phyloP scores from a whole-genome alignment of 1,284 basidiomycete genomes.

The Austroboletus olivaceoglutinosus region DNA sequence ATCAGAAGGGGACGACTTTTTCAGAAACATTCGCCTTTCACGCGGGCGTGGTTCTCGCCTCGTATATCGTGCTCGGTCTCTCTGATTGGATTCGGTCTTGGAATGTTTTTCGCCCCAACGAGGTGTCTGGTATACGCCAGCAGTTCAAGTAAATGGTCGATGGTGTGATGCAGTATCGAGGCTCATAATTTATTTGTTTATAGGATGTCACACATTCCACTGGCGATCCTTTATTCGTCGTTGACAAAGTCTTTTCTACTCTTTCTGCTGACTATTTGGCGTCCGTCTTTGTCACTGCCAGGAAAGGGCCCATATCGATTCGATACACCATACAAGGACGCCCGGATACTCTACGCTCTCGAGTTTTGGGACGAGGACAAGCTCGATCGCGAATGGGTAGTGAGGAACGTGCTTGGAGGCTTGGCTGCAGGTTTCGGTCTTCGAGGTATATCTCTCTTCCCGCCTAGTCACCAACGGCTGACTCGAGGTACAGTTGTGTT shows the following conservation, averaged over 20 bases:
- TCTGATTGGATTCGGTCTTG: slow-evolving; percentile 36
- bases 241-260: slow-evolving; percentile 84
- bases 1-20: background rate
- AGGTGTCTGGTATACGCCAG: slow-evolving; percentile 52
- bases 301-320: slow-evolving; percentile 25
- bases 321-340: slow-evolving; percentile 28
- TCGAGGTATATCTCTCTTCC: slow-evolving; percentile 42
- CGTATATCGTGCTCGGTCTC: slow-evolving; percentile 47
- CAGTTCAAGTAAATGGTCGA: slow-evolving; percentile 51
- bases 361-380: slow-evolving; percentile 61
- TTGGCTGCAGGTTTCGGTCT: slow-evolving; percentile 77
- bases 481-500: slow-evolving; percentile 58
- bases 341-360: slow-evolving; percentile 40
- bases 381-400: slow-evolving; percentile 81
- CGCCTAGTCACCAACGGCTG: slow-evolving; percentile 13
- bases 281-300: slow-evolving; percentile 40
- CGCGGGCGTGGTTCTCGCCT: slow-evolving; percentile 57
- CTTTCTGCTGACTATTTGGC: slow-evolving; percentile 82
- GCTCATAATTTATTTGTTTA: background rate
- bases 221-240: slow-evolving; percentile 84
- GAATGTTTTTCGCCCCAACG: slow-evolving; percentile 4
- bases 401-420: slow-evolving; percentile 80
- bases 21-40: slow-evolving; percentile 75
- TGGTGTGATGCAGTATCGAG: background rate
- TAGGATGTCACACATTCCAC: slow-evolving; percentile 72